Conservation (phyloP, 768 basidiomycete genomes). For the Thelephora ganbajun region DNA sequence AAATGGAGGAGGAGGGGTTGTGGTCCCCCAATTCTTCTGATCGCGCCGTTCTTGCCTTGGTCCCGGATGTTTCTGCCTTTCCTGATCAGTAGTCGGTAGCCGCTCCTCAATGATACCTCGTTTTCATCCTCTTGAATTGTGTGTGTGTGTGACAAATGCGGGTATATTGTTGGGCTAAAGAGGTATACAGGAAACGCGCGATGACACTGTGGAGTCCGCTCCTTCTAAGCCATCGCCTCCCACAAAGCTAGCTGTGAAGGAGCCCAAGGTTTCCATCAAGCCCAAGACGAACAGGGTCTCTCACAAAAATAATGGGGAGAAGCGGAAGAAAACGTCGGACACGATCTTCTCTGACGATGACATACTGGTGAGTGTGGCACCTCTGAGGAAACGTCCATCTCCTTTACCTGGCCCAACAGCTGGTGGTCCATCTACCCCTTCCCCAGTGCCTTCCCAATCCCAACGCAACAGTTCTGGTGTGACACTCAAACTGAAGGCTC, state of each 20-base stretch:
- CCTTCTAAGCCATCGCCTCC: slow-evolving; percentile 3
- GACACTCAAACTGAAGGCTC: slow-evolving; percentile 3
- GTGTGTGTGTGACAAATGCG: too few relatives aligned
- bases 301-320: slow-evolving; percentile 3
- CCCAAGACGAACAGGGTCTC: slow-evolving; percentile 18
- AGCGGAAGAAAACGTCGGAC: slow-evolving; percentile 1
- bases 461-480: not conserved
- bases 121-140: too few relatives aligned
- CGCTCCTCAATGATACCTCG: too few relatives aligned
- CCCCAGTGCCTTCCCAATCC: slow-evolving; percentile 1
- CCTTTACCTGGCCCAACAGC: slow-evolving; percentile 2
- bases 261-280: slow-evolving; percentile 10
- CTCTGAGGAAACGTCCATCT: slow-evolving; percentile 34
- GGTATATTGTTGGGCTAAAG: too few relatives aligned
- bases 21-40: too few relatives aligned
- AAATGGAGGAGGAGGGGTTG: too few relatives aligned
- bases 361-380: slow-evolving; percentile 44
- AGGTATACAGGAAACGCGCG: too few relatives aligned
- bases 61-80: too few relatives aligned
- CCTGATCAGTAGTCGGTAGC: too few relatives aligned
- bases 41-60: too few relatives aligned
- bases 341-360: slow-evolving; percentile 33
- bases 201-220: slow-evolving; percentile 9
- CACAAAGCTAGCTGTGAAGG: slow-evolving; percentile 5
- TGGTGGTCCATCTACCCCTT: slow-evolving; percentile 9